Base-by-base conservation (phyloP, 768 basidiomycete genomes). In the Hericium coralloides region DNA sequence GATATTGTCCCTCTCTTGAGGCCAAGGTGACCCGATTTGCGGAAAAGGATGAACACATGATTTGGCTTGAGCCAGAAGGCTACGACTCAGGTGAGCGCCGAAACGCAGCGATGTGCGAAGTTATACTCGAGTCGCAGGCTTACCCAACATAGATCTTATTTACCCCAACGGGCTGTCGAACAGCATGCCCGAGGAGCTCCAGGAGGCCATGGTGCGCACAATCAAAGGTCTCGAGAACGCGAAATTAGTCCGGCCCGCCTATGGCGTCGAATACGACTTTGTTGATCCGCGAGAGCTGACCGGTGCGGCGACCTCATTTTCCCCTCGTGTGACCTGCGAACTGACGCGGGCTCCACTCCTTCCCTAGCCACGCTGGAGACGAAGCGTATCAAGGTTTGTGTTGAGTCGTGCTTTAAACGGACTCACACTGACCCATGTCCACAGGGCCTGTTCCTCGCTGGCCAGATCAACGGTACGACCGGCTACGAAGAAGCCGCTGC, bases 401-500 rank as follows among this genome's bases (percentile, higher is more conserved):
- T 12, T 41, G 5, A 49, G 23, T 31, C 22, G 26, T 14, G 2
- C 26, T 41, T 37, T 50, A n/a, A 23, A 31, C 1, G 9, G n/a
- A 15, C 39, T 26, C 31, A 15, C 22, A 25, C 57, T 56, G 14
- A 58, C n/a, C 41, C 36, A 12, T 38, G 37, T 36, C 52, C 15
- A 39, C 55, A 70, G 64, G 75, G 75, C 2, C 66, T 76, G 10
- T 76, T 69, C 64, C 66, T 76, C 26, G 74, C 74, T 0, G 72
- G 71, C 9, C 74, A 75, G 41, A 59, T 59, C n/a, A 45, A 49
- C 53, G 87, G 88, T 12, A 95, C 93, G 1, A 95, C 93, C 2
- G 93, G 93, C 4, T 95, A 95, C 66, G 93, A 95, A 67, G 93
- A 95, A 72, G 93, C 93, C 1, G 93, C 90, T 2, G 91, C 89